phyloP scores from a whole-genome alignment of 164 flowering plant genomes.

The Sextonia rubra region DNA sequence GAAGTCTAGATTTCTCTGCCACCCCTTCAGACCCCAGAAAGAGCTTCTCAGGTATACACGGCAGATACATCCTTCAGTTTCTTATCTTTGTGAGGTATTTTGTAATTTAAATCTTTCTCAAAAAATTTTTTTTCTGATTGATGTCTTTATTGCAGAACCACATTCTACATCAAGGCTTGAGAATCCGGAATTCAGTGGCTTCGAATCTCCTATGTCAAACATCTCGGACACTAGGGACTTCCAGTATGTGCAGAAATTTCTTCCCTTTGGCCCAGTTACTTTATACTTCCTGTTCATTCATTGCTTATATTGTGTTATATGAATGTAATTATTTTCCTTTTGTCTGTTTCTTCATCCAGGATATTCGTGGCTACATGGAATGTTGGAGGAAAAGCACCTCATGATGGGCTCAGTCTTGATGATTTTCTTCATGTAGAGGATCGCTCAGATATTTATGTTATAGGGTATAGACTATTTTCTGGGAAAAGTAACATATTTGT shows the following conservation, averaged over 20 bases:
- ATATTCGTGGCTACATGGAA: slow-evolving; percentile 83
- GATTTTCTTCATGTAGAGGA: slow-evolving; percentile 47
- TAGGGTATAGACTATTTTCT: slow-evolving; percentile 46
- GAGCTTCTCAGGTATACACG: slow-evolving; percentile 15
- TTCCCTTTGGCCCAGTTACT: not conserved
- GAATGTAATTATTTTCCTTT: not conserved
- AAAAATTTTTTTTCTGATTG: not conserved
- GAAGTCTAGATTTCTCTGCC: slow-evolving; percentile 7
- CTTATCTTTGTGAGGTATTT: not conserved
- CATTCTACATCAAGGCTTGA: slow-evolving; percentile 17
- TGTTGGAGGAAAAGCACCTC: slow-evolving; percentile 74
- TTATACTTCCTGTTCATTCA: not conserved
- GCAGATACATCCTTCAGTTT: not conserved
- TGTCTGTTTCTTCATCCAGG: slow-evolving; percentile 21
- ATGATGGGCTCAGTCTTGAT: slow-evolving; percentile 43
- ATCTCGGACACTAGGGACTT: slow-evolving; percentile 21
- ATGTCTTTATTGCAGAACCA: slow-evolving; percentile 23
- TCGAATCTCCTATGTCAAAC: slow-evolving; percentile 23
- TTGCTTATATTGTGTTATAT: not conserved
- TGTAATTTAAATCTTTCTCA: not conserved
- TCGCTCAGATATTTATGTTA: slow-evolving; percentile 58
- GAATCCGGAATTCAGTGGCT: slow-evolving; percentile 16
- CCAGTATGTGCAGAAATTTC: slow-evolving; percentile 23
- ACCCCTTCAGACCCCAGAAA: slow-evolving; percentile 6
- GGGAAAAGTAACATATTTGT: not conserved